A percentile compares a stretch with the other conserved stretches of the same genome.
These are phyloP conservation scores for Nannizziopsis arthrosporioides DNA, from an alignment of 2,329 filamentous ascomycete species.

Conservation along the genomic window DNA sequence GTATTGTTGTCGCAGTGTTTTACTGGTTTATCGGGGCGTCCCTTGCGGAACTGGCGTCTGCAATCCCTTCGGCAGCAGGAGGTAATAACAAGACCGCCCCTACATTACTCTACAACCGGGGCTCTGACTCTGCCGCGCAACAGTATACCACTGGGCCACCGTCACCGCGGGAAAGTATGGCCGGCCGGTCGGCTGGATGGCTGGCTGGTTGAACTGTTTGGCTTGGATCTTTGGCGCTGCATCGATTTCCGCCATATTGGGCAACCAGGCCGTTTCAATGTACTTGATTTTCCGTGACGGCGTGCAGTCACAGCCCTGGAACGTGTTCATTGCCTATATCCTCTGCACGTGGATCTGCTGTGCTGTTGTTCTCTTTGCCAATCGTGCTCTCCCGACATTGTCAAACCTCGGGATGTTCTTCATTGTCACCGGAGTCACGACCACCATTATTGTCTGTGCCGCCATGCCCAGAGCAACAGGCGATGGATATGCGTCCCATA, in stretches of 20 bases:
- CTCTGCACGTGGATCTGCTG: constrained; percentile 45
- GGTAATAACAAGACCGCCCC: constrained; percentile 21
- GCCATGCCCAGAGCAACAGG: constrained; percentile 42
- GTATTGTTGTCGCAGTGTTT: constrained; percentile 38
- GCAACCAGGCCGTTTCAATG: constrained; percentile 50
- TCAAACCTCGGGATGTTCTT: constrained; percentile 47
- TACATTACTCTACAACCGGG: not conserved
- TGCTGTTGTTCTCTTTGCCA: constrained; percentile 45
- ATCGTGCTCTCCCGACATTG: constrained; percentile 41
- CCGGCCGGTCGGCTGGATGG: constrained; percentile 39
- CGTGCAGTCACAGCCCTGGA: constrained; percentile 44
- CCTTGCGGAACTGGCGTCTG: constrained; percentile 49
- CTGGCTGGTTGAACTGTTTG: constrained; percentile 36
- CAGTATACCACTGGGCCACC: constrained; percentile 52
- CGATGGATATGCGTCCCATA: constrained; percentile 36
- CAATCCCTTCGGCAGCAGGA: constrained; percentile 50
- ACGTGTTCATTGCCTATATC: constrained; percentile 49
- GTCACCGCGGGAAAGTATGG: constrained; percentile 48
- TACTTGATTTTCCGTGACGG: constrained; percentile 48
- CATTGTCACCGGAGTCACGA: constrained; percentile 41
- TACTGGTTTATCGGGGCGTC: constrained; percentile 50
- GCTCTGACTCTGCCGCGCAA: not conserved
- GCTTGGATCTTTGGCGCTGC: constrained; percentile 52
- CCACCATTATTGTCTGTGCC: constrained; percentile 43
- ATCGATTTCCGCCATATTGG: constrained; percentile 47